Evolutionary conservation across 1,284 basidiomycete species (phyloP), one percentile per base, ranked within the genome.

Genomic region (Trichosporon ovoides): DNA sequence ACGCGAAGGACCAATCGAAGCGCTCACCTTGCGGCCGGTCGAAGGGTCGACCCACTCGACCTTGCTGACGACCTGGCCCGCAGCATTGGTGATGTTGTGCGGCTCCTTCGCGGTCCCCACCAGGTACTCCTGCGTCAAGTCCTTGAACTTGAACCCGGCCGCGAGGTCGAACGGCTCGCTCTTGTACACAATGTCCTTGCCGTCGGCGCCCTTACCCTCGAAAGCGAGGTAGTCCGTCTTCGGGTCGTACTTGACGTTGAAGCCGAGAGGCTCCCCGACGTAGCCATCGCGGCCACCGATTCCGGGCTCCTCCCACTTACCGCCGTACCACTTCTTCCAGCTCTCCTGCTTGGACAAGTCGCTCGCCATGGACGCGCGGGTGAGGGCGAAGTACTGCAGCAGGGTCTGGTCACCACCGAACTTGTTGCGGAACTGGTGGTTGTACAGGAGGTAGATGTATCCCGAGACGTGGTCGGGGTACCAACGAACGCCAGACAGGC

Each of bases 341-440:
- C 19, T 36, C 6, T 14, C 18, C 5, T 38, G 6, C 5, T 31
- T 33, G 2, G 38, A 14, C 33, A 49, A 14, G 12, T 43, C 53
- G 14, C n/a, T 18, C 34, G 10, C n/a, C 19, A 55, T 43, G 2
- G 43, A 34, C 16, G 53, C 35, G 16, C 53, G 53, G 0, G 53
- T 43, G 3, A 48, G 20, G 34, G 31, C 28, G 20, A 46, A 55
- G 19, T 35, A 55, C 20, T 38, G 18, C 43, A 49, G 31, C 7
- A 55, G 19, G 1, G 40, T 49, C 3, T 13, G 33, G n/a, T 49
- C 53, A n/a, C 43, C 43, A 3, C 43, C 43, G 11, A 24, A 12
- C 53, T 55, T 55, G 43, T 20, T 36, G 20, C 53, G 53, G 40
- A 55, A 20, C 43, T 55, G 53, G 43, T 48, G 40, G 34, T 55